Evolutionary conservation across 257 asterid genomes (phyloP), one percentile per base, ranked within the genome.

Genomic region (Voacanga thouarsii): DNA sequence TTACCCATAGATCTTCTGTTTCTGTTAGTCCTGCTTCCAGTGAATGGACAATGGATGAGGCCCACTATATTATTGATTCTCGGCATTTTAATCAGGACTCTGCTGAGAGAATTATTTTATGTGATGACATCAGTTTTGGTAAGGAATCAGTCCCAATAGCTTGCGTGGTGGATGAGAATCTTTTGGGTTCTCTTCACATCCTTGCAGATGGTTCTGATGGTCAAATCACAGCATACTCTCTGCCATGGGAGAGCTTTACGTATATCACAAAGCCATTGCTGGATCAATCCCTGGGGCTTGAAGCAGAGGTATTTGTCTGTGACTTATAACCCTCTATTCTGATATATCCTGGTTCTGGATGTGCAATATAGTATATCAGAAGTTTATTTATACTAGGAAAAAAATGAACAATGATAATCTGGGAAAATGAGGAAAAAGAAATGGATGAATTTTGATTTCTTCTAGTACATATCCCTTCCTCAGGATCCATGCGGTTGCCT

Each of bases 171-270:
- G 98, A 96, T 79, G 99, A 96, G 80, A 89, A 81, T 85, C 92
- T 95, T 72, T 85, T 95, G 86, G 94, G 93, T 33, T 86, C 87
- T 78, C 86, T 86, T 77, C 86, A 86, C 78, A 82, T 84, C 80
- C 77, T 66, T 80, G 90, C 96, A 9, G 97, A 92, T 89, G 99
- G 91, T 75, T 74, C 86, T 77, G 97, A 93, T 82, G 97, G 92
- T 60, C 97, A 90, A 79, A 83, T 83, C 80, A 71, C 84, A 12
- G 92, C 89, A 59, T 82, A 81, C 77, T 86, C 93, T 71, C 88
- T 90, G 82, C 99, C 99, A 23, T 96, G 99, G 99, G 99, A 93
- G 87, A 87, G 95, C 91, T 92, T 92, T 87, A 92, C 89, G 12
- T 96, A 96, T 71, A 86, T 89, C 57, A 96, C 92, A 26, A 96